Conservation (phyloP, 1,284 basidiomycete species). For the Tylopilus sp. region DNA sequence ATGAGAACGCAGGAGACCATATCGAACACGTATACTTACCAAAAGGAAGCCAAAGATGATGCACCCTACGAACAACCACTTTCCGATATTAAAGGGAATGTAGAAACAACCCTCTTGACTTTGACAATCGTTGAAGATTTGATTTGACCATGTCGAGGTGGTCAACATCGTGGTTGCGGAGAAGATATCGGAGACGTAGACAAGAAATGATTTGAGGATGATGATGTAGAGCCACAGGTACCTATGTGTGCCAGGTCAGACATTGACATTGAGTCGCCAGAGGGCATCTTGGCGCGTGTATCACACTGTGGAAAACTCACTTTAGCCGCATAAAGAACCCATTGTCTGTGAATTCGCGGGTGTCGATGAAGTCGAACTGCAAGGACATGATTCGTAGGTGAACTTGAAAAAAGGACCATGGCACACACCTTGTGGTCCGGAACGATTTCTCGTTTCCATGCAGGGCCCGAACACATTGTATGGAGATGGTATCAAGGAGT, state of each 20-base stretch:
- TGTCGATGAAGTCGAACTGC: slow-evolving; percentile 97
- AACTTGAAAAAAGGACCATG: neutral
- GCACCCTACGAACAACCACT: slow-evolving; percentile 97
- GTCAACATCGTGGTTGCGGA: slow-evolving; percentile 95
- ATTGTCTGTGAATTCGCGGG: slow-evolving; percentile 87
- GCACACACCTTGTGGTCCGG: slow-evolving; percentile 89
- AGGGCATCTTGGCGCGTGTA: neutral
- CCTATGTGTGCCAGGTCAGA: too few relatives aligned
- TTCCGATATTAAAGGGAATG: slow-evolving; percentile 86
- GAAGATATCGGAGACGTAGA: slow-evolving; percentile 97
- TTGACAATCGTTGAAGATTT: slow-evolving; percentile 78
- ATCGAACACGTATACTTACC: slow-evolving; percentile 44
- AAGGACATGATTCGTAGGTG: slow-evolving; percentile 4
- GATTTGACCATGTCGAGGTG: slow-evolving; percentile 86
- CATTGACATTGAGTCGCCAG: neutral
- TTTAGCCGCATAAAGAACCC: slow-evolving; percentile 83
- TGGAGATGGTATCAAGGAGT: slow-evolving; percentile 20
- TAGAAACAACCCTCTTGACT: slow-evolving; percentile 67
- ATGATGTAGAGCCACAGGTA: slow-evolving; percentile 91
- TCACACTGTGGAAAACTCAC: slow-evolving; percentile 44
- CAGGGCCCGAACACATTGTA: slow-evolving; percentile 69
- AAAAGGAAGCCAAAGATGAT: slow-evolving; percentile 97
- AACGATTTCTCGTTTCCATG: slow-evolving; percentile 97
- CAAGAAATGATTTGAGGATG: slow-evolving; percentile 91
- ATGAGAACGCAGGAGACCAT: slow-evolving; percentile 2